phyloP scores from a whole-genome alignment of 208 protist species.

The Tritrichomonas foetus region DNA sequence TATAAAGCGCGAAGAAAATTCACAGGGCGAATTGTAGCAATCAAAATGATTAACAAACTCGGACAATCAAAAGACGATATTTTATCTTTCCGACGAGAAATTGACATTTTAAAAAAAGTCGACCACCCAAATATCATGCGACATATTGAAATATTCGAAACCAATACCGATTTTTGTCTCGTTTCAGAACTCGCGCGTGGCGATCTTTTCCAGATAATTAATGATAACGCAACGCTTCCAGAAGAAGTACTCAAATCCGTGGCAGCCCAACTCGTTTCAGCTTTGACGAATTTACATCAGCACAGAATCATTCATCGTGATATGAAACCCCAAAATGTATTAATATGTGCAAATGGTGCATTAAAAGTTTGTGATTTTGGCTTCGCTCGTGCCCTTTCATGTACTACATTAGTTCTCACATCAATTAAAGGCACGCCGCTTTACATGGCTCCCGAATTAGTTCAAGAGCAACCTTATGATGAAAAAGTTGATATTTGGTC shows the following conservation, averaged over 20 bases:
- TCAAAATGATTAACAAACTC: slow-evolving; percentile 91
- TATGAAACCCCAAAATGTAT: slow-evolving; percentile 80
- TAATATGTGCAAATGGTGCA: slow-evolving; percentile 66
- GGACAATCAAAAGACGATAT: slow-evolving; percentile 76
- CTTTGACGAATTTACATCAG: slow-evolving; percentile 89
- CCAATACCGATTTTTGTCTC: slow-evolving; percentile 76
- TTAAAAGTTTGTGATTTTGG: slow-evolving; percentile 96
- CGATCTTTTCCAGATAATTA: slow-evolving; percentile 63
- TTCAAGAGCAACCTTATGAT: slow-evolving; percentile 64
- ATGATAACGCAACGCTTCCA: slow-evolving; percentile 65
- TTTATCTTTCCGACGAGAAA: slow-evolving; percentile 6
- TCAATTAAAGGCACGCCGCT: slow-evolving; percentile 77
- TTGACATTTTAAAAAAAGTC: slow-evolving; percentile 60
- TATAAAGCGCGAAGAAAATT: slow-evolving; percentile 68
- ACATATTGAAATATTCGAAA: slow-evolving; percentile 89
- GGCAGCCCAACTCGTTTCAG: slow-evolving; percentile 82
- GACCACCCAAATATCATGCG: slow-evolving; percentile 91
- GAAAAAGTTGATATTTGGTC: slow-evolving; percentile 84
- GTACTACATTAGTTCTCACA: slow-evolving; percentile 82
- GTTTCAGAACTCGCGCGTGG: slow-evolving; percentile 66
- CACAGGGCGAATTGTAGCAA: slow-evolving; percentile 84
- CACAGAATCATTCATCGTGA: slow-evolving; percentile 89
- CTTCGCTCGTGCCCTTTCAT: slow-evolving; percentile 75
- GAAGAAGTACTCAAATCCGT: slow-evolving; percentile 78
- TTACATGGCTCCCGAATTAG: slow-evolving; percentile 89